Conservation (phyloP, 2,329 filamentous ascomycete species). For the Penicillium fuscoglaucum region DNA sequence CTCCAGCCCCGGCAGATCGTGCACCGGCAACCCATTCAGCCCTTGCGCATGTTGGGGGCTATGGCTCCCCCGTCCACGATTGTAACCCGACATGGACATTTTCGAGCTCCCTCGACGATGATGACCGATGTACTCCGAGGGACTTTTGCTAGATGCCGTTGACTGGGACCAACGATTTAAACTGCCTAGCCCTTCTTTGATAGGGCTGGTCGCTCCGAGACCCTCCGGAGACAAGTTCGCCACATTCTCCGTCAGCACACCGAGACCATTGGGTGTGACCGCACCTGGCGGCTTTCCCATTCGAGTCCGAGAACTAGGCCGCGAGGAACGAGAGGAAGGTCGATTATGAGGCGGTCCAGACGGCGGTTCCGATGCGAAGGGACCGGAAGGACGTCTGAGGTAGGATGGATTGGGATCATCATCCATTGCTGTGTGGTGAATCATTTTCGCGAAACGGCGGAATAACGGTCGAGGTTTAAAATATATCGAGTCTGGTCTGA, state of each 20-base stretch:
- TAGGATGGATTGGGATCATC: slow-evolving; percentile 27
- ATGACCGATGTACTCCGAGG: slow-evolving; percentile 27
- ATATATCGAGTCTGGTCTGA: not conserved
- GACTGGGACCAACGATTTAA: slow-evolving; percentile 62
- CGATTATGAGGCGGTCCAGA: slow-evolving; percentile 17
- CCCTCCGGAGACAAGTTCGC: slow-evolving; percentile 14
- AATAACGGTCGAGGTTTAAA: not conserved
- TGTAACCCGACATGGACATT: slow-evolving; percentile 22
- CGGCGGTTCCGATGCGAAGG: slow-evolving; percentile 15
- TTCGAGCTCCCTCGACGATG: slow-evolving; percentile 29
- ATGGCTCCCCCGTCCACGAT: slow-evolving; percentile 4
- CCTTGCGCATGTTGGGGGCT: slow-evolving; percentile 17
- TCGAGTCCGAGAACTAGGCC: slow-evolving; percentile 22
- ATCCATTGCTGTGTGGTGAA: slow-evolving; percentile 27
- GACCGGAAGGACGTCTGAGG: slow-evolving; percentile 20
- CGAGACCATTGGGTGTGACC: slow-evolving; percentile 20
- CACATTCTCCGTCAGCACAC: slow-evolving; percentile 20
- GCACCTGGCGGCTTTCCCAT: slow-evolving; percentile 18
- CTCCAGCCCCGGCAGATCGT: slow-evolving; percentile 22
- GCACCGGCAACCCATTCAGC: slow-evolving; percentile 19
- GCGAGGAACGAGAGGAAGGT: slow-evolving; percentile 24
- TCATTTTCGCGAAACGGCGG: slow-evolving; percentile 19
- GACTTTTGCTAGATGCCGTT: slow-evolving; percentile 50
- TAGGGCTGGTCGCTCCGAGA: slow-evolving; percentile 24
- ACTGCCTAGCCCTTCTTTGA: slow-evolving; percentile 50